These are phyloP conservation scores for Erodium texanum DNA, from an alignment of 441 rosid species.

Conservation along the genomic window DNA sequence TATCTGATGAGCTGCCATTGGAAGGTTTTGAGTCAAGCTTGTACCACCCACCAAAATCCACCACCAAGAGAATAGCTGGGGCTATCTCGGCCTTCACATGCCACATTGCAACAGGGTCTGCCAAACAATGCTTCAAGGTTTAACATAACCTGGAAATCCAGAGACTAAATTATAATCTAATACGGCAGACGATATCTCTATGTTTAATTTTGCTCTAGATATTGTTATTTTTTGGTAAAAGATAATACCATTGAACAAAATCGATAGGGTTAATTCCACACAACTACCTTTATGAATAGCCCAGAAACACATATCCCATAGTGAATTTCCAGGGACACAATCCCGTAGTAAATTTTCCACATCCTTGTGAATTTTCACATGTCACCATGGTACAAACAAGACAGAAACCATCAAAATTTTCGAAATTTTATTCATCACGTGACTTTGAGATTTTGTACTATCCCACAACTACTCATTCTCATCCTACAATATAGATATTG, in stretches of 20 bases:
- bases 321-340: too few species aligned
- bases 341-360: too few species aligned
- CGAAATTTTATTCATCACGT: too few species aligned
- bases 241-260: not conserved
- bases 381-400: too few species aligned
- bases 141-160: constrained; percentile 66
- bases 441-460: too few species aligned
- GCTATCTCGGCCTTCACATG: constrained; percentile 80
- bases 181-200: constrained; percentile 19
- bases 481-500: too few species aligned
- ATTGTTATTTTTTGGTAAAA: not conserved
- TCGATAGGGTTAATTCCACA: not conserved
- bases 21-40: constrained; percentile 64
- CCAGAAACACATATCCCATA: too few species aligned
- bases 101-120: constrained; percentile 99
- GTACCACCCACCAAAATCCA: constrained; percentile 95
- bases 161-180: constrained; percentile 47
- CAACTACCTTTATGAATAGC: too few species aligned
- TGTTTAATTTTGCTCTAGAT: not conserved
- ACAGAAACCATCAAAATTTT: too few species aligned
- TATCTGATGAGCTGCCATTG: constrained; percentile 38
- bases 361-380: too few species aligned
- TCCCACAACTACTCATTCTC: too few species aligned
- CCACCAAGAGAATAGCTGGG: constrained; percentile 75
- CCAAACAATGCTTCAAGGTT: constrained; percentile 76